Evolutionary conservation across 768 basidiomycete genomes (phyloP), one percentile per base, ranked within the genome.

Genomic region (Russula compacta): DNA sequence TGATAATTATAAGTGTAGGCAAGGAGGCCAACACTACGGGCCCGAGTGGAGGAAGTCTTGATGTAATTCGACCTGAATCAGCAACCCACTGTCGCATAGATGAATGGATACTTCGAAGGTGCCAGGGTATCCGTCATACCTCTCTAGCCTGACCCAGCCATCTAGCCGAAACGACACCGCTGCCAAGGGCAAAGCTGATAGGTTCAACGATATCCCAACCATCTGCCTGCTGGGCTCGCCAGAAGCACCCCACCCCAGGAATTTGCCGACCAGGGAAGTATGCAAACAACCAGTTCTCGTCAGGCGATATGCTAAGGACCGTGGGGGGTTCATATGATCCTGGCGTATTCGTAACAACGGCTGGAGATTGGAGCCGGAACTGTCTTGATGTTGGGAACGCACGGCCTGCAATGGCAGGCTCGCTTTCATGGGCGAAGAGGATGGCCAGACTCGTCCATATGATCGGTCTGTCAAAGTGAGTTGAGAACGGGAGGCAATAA

Each of bases 361-460:
- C 64, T 0, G 85, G 85, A 3, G 84, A 79, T 3, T 75, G 78
- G 14, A 91, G 68, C 0, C 73, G 63, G 64, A 89, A 88, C 61
- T 84, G 82, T 53, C 79, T 84, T 8, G 83, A 81, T 3, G 87
- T 86, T 10, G 87, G 83, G 65, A 89, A 87, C 64, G 86, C 80
- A 39, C 83, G 81, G 9, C 78, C 86, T 15, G 80, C 71, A 14
- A 92, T 72, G 19, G 78, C 63, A 38, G 89, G 83, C 64, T 82
- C 81, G 0, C 78, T 77, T 36, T 83, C 78, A 68, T 89, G 86
- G 0, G 88, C 78, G 9, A 82, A 81, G 70, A 89, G 85, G 68
- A 91, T 81, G 12, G 82, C 76, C 3, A 83, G 82, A 38, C 75
- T 74, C 0, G 88, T 83, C 89, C 89, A 91, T 64, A 79, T 80